Evolutionary conservation across 768 basidiomycete species (phyloP).

Genomic region (Auriscalpium microsporum): DNA sequence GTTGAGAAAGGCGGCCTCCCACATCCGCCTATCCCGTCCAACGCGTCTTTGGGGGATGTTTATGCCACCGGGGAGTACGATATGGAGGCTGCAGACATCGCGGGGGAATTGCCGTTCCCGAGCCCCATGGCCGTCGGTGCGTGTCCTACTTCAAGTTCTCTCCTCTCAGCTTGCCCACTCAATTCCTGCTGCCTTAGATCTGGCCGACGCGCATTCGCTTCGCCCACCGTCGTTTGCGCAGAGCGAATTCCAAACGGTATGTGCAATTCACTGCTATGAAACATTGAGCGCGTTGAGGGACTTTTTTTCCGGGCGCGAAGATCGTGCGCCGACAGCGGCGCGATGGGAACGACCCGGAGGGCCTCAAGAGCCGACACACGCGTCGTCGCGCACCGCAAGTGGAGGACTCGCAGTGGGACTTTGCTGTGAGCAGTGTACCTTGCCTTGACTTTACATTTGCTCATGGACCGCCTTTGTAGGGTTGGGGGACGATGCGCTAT

Average conservation of each 20-base stretch:
- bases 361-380: conserved; percentile 10
- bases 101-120: too few species aligned
- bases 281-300: neutral
- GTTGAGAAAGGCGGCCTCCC: too few species aligned
- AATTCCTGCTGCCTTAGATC: too few species aligned
- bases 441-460: neutral
- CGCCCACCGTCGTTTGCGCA: conserved; percentile 1
- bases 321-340: conserved; percentile 13
- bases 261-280: neutral
- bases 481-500: conserved; percentile 15
- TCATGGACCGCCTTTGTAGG: neutral
- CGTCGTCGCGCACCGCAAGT: conserved; percentile 7
- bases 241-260: conserved; percentile 3
- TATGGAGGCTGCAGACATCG: too few species aligned
- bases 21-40: too few species aligned
- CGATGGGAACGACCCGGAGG: conserved; percentile 3
- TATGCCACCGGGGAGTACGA: too few species aligned
- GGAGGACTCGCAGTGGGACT: conserved; percentile 10
- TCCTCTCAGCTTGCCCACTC: too few species aligned
- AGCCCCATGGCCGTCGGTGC: too few species aligned
- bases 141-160: too few species aligned
- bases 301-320: neutral
- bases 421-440: neutral
- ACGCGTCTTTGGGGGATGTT: too few species aligned
- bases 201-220: neutral